Base-by-base conservation (phyloP, 257 asterid species). In the Haberlea rhodopensis region DNA sequence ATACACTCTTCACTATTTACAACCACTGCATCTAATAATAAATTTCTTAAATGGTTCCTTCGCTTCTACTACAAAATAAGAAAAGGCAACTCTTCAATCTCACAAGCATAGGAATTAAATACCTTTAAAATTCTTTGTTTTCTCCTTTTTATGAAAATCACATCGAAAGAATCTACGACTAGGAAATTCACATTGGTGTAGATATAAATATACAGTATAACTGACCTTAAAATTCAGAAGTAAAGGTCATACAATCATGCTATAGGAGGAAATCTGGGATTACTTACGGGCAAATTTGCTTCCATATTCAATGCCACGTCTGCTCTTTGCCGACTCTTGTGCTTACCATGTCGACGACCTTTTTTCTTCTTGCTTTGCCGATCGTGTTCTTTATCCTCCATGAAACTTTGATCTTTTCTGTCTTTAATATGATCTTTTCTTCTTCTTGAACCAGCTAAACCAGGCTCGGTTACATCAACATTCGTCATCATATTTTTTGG, bases 211-310 rank as follows among this genome's bases (percentile, higher is more conserved):
- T 65, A 71, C 75, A 66, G 20, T 34, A 63, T 59, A 69, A 70
- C 76, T 64, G 61, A 75, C 81, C 78, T 76, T 53, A 52, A 56
- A 8, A 60, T 11, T 11, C 48, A 67, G 57, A 55, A 54, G 60
- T n/a, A n/a, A 28, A 43, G 31, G 21, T 60, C 58, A 57, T 57
- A 13, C 11, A 27, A 24, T 68, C 66, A 43, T 76, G 84, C 85
- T 86, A 91, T 59, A 91, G 78, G 34, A 91, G 96, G 83, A 88
- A 91, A 80, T 91, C 97, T 28, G 91, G 97, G 60, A 88, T 79
- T 5, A 86, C 96, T 79, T 5, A 86, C 96, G 2, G 85, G 71
- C 48, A 94, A 76, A 65, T 86, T 85, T 58, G 81, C 84, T 65
- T 75, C 80, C 66, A 79, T 71, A 59, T 63, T 37, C 24, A 70